Conservation (phyloP, 306 rosid species). For the Dalbergia cochinchinensis region DNA sequence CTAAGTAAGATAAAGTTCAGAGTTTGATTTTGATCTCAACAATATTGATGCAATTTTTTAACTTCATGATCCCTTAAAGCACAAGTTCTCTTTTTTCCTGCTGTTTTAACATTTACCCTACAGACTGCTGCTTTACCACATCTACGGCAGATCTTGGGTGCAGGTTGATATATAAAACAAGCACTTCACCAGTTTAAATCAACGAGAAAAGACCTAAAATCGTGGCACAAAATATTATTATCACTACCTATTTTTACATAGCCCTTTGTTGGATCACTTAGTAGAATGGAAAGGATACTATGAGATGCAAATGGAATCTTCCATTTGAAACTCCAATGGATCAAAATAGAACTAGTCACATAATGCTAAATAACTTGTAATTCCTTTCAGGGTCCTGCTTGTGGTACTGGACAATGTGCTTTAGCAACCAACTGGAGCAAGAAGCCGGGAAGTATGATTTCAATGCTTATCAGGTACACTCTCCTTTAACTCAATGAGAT, state of each 20-base stretch:
- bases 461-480: constrained; percentile 66
- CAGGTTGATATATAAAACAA: too few species aligned
- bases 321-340: not conserved
- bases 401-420: constrained; percentile 78
- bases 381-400: constrained; percentile 67
- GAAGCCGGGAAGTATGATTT: constrained; percentile 71
- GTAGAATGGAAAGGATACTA: not conserved
- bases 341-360: too few species aligned
- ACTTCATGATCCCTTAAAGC: not conserved
- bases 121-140: not conserved
- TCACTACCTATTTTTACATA: not conserved
- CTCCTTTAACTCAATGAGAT: not conserved
- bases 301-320: constrained; percentile 12
- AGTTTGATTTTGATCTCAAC: not conserved
- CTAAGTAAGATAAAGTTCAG: not conserved
- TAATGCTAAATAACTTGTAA: too few species aligned
- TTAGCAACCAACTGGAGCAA: constrained; percentile 78
- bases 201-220: not conserved
- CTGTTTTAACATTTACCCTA: too few species aligned
- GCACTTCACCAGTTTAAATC: not conserved
- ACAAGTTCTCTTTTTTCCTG: not conserved
- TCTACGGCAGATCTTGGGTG: too few species aligned
- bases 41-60: not conserved
- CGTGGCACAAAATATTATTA: not conserved
- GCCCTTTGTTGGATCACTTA: not conserved